These are phyloP conservation scores for Kwoniella shandongensis DNA, from an alignment of 768 basidiomycete genomes.

Conservation along the genomic window DNA sequence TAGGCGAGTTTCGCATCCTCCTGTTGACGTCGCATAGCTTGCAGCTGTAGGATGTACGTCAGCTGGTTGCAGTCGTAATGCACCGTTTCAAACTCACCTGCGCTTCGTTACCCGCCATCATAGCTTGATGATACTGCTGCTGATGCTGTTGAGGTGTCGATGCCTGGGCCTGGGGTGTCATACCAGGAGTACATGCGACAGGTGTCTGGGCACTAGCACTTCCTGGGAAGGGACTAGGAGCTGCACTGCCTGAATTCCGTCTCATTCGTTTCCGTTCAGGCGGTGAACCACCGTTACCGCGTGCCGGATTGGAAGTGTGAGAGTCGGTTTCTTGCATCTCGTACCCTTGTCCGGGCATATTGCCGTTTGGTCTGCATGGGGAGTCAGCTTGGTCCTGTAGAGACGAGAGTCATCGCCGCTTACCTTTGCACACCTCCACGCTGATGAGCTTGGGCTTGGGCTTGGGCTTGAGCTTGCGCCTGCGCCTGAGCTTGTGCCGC, in stretches of 20 bases:
- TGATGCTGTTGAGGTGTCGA: slow-evolving; percentile 29
- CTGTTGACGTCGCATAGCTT: slow-evolving; percentile 28
- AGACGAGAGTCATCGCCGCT: slow-evolving; percentile 3
- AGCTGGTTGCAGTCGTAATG: too few relatives aligned
- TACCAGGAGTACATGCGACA: slow-evolving; percentile 15
- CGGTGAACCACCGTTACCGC: slow-evolving; percentile 30
- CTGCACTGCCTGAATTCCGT: slow-evolving; percentile 42
- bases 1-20: slow-evolving; percentile 32
- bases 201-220: slow-evolving; percentile 22
- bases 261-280: slow-evolving; percentile 48
- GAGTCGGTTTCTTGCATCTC: slow-evolving; percentile 26
- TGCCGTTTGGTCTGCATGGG: slow-evolving; percentile 22
- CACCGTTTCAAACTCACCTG: slow-evolving; percentile 26
- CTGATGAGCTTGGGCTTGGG: slow-evolving; percentile 16
- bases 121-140: slow-evolving; percentile 20
- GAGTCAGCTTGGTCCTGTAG: slow-evolving; percentile 1
- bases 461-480: slow-evolving; percentile 17
- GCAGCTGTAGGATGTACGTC: too few relatives aligned
- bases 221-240: slow-evolving; percentile 38
- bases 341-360: slow-evolving; percentile 4
- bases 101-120: slow-evolving; percentile 17
- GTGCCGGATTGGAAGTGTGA: slow-evolving; percentile 10
- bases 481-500: slow-evolving; percentile 22
- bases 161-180: slow-evolving; percentile 22
- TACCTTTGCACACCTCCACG: slow-evolving; percentile 29